phyloP scores from a whole-genome alignment of 176 grass and related monocot genomes.

The Pontederia crassipes region DNA sequence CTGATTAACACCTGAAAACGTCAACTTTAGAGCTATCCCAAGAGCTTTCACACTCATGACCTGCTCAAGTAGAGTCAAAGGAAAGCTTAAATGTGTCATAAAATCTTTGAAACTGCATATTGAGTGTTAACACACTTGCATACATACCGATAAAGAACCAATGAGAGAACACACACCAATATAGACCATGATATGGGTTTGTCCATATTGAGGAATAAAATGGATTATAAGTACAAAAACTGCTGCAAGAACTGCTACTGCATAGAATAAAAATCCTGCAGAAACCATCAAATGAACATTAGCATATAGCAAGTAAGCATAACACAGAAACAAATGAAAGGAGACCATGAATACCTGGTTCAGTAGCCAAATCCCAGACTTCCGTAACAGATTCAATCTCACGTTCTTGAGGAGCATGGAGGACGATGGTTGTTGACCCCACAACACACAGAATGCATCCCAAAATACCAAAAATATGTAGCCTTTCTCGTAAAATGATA shows the following conservation, averaged over 20 bases:
- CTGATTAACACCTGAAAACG: conserved; percentile 76
- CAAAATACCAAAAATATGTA: conserved; percentile 71
- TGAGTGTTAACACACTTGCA: background rate
- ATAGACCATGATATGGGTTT: conserved; percentile 87
- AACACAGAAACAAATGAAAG: background rate
- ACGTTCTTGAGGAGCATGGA: conserved; percentile 74
- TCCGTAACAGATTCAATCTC: conserved; percentile 63
- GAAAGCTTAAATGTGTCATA: background rate
- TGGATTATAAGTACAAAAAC: conserved; percentile 46
- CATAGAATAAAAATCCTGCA: conserved; percentile 68
- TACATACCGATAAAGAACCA: conserved; percentile 67
- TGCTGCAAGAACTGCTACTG: conserved; percentile 37
- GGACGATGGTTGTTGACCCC: conserved; percentile 75
- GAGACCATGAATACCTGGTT: conserved; percentile 54
- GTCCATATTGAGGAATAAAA: conserved; percentile 65
- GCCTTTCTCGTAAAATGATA: conserved; percentile 59
- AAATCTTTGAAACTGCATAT: background rate
- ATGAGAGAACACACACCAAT: conserved; percentile 87
- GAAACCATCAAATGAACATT: conserved; percentile 15
- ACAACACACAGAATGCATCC: conserved; percentile 75
- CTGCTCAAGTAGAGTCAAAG: conserved; percentile 24
- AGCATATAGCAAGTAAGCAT: background rate
- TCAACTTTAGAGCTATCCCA: conserved; percentile 81
- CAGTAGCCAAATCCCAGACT: conserved; percentile 82
- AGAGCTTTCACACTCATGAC: conserved; percentile 92